Conservation (phyloP, 345 rosid species). For the Corymbia maculata region DNA sequence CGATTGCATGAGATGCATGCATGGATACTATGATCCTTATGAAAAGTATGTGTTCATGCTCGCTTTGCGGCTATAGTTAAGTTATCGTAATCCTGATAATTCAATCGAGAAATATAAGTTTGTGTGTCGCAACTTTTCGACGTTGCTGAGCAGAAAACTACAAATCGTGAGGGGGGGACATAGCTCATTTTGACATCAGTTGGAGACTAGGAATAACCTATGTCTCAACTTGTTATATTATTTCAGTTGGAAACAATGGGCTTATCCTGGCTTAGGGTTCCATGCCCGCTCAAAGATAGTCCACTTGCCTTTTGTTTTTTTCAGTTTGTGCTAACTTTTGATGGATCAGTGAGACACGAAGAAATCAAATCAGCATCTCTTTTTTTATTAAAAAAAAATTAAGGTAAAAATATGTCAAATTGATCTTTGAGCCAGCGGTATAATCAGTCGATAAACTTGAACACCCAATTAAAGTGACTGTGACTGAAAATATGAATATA, state of each 20-base stretch:
- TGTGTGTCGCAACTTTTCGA: neutral
- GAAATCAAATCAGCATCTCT: neutral
- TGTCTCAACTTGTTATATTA: neutral
- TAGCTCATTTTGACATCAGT: neutral
- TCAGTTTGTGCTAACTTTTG: neutral
- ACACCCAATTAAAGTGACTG: neutral
- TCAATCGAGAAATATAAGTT: neutral
- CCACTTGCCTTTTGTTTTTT: neutral
- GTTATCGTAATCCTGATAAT: neutral
- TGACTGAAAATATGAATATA: neutral
- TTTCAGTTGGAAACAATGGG: neutral
- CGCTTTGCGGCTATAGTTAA: neutral
- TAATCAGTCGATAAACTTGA: neutral
- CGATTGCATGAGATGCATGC: neutral
- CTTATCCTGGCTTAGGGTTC: neutral
- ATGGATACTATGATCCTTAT: neutral
- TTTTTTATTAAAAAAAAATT: neutral
- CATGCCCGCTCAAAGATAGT: neutral
- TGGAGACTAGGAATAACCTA: neutral
- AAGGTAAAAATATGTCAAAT: neutral
- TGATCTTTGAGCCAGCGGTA: neutral
- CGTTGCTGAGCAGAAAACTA: neutral
- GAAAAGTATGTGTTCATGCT: neutral
- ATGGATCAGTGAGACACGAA: neutral
- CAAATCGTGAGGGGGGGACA: neutral